phyloP scores from a whole-genome alignment of 2,329 filamentous ascomycete genomes.

The Dothiorella sarmentorum region DNA sequence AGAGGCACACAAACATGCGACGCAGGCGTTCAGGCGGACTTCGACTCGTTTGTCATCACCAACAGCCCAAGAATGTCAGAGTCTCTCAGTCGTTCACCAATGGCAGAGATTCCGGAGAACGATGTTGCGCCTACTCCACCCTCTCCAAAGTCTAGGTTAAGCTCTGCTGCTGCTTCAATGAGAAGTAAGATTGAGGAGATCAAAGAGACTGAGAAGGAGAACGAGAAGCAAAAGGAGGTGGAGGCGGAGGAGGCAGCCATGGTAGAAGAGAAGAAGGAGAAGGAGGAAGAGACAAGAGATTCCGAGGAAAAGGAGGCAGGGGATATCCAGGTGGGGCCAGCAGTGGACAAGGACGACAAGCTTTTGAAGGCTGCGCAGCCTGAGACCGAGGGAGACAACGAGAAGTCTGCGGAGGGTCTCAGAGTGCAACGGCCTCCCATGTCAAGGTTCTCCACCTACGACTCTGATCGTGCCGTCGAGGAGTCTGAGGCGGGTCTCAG shows the following conservation, averaged over 20 bases:
- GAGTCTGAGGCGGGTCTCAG: not conserved
- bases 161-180: not conserved
- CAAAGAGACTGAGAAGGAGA: constrained; percentile 18
- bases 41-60: constrained; percentile 33
- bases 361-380: not conserved
- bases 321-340: not conserved
- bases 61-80: constrained; percentile 19
- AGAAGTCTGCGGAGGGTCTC: not conserved
- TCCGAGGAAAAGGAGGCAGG: not conserved
- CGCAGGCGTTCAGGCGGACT: constrained; percentile 59
- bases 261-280: not conserved
- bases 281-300: not conserved
- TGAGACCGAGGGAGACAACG: not conserved
- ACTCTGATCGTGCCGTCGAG: constrained; percentile 42
- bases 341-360: not conserved
- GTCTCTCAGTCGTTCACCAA: constrained; percentile 24
- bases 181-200: not conserved
- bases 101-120: constrained; percentile 37
- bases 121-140: constrained; percentile 15
- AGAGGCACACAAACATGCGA: constrained; percentile 65
- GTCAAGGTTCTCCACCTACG: constrained; percentile 21
- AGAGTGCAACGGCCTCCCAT: not conserved
- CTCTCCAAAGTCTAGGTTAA: not conserved
- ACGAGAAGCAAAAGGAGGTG: not conserved
- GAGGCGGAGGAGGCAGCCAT: not conserved